A percentile compares a stretch with the other conserved stretches of the same genome.
phyloP scores from a whole-genome alignment of 306 rosid species.

The Sicyos baderoa region DNA sequence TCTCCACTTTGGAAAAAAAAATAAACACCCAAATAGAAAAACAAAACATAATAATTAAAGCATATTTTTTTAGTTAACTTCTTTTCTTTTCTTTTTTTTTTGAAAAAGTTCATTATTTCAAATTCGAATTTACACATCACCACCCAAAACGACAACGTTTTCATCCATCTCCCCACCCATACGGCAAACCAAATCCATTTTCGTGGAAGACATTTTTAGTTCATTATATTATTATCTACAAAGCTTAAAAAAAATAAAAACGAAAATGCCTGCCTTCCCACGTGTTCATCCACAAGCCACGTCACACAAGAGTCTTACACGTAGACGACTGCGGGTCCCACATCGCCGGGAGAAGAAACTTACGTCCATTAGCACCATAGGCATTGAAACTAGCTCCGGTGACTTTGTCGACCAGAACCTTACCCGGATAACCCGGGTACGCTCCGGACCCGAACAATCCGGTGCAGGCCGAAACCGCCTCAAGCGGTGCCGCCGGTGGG shows the following conservation, averaged over 20 bases:
- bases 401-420: constrained; percentile 36
- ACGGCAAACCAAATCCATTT: background rate
- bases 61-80: background rate
- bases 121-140: constrained; percentile 46
- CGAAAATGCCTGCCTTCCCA: too few relatives aligned
- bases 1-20: background rate
- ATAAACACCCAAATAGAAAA: background rate
- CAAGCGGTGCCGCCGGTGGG: constrained; percentile 62
- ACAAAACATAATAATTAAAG: background rate
- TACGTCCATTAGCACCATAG: constrained; percentile 55
- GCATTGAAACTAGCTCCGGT: constrained; percentile 81
- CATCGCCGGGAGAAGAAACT: constrained; percentile 74
- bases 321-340: constrained; percentile 72
- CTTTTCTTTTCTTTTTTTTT: too few relatives aligned
- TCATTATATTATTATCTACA: too few relatives aligned
- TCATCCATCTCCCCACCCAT: constrained; percentile 11
- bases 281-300: background rate
- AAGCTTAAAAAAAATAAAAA: too few relatives aligned
- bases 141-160: constrained; percentile 39
- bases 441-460: constrained; percentile 71
- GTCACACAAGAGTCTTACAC: constrained; percentile 64
- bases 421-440: constrained; percentile 81
- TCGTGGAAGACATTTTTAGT: constrained; percentile 23
- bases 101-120: background rate
- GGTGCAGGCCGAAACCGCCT: constrained; percentile 78